These are phyloP conservation scores for Fraxinus dipetala DNA, from an alignment of 305 asterid species.

Conservation along the genomic window DNA sequence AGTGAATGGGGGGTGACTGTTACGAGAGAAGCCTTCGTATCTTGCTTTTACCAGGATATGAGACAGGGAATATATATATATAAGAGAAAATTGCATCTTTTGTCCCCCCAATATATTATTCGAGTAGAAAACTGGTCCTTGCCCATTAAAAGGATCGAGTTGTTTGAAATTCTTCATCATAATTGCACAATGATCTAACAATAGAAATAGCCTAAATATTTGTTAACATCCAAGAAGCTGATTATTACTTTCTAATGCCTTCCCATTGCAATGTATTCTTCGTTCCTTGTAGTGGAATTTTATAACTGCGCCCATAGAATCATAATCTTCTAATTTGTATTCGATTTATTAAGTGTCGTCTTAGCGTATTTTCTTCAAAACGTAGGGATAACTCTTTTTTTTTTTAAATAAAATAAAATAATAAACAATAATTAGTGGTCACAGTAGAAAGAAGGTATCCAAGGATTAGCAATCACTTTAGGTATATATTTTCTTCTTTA, in stretches of 20 bases:
- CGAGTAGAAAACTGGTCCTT: neutral
- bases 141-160: neutral
- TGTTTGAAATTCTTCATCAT: neutral
- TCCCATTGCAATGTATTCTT: neutral
- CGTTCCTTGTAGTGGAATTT: neutral
- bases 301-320: neutral
- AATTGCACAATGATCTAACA: neutral
- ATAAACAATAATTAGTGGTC: neutral
- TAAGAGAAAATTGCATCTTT: neutral
- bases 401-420: neutral
- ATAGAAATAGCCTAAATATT: neutral
- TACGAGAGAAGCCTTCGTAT: neutral
- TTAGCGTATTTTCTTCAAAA: neutral
- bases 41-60: neutral
- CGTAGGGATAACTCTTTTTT: neutral
- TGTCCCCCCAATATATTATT: neutral
- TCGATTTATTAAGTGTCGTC: neutral
- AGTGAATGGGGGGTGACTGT: neutral
- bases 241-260: neutral
- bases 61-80: constrained; percentile 5
- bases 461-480: constrained; percentile 4
- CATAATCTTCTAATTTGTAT: neutral
- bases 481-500: constrained; percentile 4
- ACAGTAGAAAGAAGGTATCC: neutral
- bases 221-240: neutral